Conservation (phyloP, 2,329 filamentous ascomycete species). For the Penicillium janthinellum region DNA sequence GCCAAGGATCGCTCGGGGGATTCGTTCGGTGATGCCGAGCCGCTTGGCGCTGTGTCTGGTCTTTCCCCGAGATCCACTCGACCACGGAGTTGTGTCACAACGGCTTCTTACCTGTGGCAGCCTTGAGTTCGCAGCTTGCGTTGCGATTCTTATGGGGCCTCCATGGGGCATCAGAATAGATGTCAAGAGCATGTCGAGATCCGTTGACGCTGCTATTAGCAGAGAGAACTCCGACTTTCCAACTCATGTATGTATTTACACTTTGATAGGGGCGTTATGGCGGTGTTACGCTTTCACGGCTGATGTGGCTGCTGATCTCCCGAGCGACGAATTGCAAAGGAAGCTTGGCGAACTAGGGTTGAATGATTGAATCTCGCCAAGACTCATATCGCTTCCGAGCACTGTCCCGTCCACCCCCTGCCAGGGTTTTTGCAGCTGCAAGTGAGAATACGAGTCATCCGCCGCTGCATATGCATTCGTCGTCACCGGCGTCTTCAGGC, state of each 20-base stretch:
- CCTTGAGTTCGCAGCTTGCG: not conserved
- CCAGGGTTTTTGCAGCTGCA: conserved; percentile 3
- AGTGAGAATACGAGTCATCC: conserved; percentile 7
- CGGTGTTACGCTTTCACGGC: not conserved
- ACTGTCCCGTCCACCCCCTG: not conserved
- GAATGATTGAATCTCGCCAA: not conserved
- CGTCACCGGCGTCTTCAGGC: not conserved
- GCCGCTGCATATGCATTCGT: not conserved
- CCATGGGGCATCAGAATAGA: not conserved
- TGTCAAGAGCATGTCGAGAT: not conserved
- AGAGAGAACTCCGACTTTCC: not conserved
- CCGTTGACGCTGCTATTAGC: not conserved
- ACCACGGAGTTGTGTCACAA: not conserved
- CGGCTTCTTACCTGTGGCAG: not conserved
- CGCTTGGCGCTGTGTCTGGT: conserved; percentile 19
- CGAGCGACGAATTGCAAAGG: conserved; percentile 1
- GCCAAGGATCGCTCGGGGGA: conserved; percentile 24
- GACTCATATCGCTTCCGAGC: not conserved
- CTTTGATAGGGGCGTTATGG: not conserved
- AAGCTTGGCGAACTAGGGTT: conserved; percentile 19
- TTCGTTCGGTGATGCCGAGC: conserved; percentile 14
- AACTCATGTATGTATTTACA: not conserved
- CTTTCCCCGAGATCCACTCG: conserved; percentile 7
- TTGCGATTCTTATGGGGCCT: not conserved
- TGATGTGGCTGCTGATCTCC: conserved; percentile 17